Base-by-base conservation (phyloP, 2,329 filamentous ascomycete genomes). In the Seiridium unicorne region DNA sequence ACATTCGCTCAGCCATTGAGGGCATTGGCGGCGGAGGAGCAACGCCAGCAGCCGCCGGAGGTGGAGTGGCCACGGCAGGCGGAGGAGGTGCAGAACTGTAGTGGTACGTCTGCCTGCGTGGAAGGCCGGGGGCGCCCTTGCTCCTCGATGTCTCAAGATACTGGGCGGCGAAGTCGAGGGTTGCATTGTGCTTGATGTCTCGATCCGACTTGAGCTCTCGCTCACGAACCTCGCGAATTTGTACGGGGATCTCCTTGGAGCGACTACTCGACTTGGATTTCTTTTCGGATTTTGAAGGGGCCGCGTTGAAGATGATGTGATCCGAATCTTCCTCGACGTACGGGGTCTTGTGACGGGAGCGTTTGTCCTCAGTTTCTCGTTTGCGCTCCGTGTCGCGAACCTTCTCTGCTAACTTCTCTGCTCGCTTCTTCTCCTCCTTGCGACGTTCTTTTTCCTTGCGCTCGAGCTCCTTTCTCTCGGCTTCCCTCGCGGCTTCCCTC, bases 381-480 rank as follows among this genome's bases (percentile, higher is more conserved):
- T 66, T 69, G 46, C 71, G 70, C 31, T 69, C 66, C 58, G 69
- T 70, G 3, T 73, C 70, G 40, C 71, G 70, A 35, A 68, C 65
- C 58, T 70, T 72, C 4, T 73, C 70, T 5, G 63, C 60, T 44
- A 63, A 67, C 63, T 79, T 60, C 4, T 73, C 70, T 5, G 63
- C 60, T 44, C 64, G 67, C 63, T 79, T 60, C 26, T 64, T 63
- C 53, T 61, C 60, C 38, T 62, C 63, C 13, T 60, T 60, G 38
- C 51, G 40, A 36, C 64, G 62, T 44, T 68, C 68, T 61, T 74
- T 69, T 68, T 68, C 61, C 66, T 67, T 59, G 62, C 63, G 55
- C 56, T 54, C 63, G 38, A 42, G 7, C 74, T 71, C 64, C 73
- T 72, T 31, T 80, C 79, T 49, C 75, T 77, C 61, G 46, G 60